Evolutionary conservation across 108 stramenopile species (phyloP).

Genomic region (Ochromonas danica): DNA sequence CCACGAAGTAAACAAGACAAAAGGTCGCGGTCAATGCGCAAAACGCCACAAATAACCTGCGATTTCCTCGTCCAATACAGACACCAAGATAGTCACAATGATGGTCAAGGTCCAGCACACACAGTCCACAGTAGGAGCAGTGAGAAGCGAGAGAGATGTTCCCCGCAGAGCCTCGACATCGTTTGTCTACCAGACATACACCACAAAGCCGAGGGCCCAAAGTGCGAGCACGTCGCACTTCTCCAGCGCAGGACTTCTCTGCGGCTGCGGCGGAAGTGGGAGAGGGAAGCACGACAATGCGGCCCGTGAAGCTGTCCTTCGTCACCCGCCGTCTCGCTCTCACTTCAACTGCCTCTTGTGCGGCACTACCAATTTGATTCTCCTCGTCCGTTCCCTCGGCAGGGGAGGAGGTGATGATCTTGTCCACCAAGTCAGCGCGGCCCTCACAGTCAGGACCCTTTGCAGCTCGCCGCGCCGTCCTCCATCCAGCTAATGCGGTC

Average conservation of each 20-base stretch:
- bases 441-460: background rate
- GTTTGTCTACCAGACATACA: background rate
- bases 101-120: constrained; percentile 21
- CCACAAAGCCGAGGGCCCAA: constrained; percentile 9
- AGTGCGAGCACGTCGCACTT: background rate
- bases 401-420: background rate
- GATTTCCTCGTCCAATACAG: constrained; percentile 23
- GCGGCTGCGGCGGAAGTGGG: background rate
- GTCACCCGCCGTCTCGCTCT: background rate
- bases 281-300: background rate
- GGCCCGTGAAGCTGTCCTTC: background rate
- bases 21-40: background rate
- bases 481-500: too few species aligned
- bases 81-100: constrained; percentile 1
- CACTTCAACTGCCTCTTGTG: background rate
- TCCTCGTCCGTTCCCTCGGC: background rate
- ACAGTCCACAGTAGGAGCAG: background rate
- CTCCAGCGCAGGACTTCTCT: background rate
- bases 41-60: background rate
- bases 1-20: background rate
- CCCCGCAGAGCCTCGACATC: background rate
- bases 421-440: background rate
- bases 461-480: background rate
- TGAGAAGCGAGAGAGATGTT: background rate
- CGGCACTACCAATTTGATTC: background rate